A percentile compares a stretch with the other conserved stretches of the same genome.
Conservation (phyloP, 257 asterid genomes). For the Salvia rosmarinus region DNA sequence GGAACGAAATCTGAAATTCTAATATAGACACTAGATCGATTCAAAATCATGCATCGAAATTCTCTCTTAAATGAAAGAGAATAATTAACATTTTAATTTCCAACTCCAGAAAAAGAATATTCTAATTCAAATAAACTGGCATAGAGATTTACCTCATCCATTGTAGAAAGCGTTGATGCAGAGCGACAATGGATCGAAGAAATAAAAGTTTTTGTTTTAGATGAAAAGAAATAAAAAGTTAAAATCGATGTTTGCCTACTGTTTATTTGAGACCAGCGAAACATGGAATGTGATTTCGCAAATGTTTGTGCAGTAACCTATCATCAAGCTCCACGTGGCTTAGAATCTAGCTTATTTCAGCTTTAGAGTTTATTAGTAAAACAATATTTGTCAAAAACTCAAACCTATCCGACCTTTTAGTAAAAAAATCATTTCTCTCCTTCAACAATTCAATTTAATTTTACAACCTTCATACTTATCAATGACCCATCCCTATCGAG, state of each 20-base stretch:
- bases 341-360: too few relatives aligned
- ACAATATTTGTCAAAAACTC: too few relatives aligned
- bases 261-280: constrained; percentile 13
- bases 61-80: not conserved
- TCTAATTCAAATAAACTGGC: not conserved
- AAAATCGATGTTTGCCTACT: constrained; percentile 7
- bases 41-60: not conserved
- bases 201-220: not conserved
- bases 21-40: not conserved
- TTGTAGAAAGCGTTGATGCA: constrained; percentile 36
- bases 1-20: constrained; percentile 5
- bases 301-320: constrained; percentile 27
- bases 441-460: too few relatives aligned
- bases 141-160: constrained; percentile 51
- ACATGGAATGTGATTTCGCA: not conserved
- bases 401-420: too few relatives aligned
- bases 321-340: constrained; percentile 14
- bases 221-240: too few relatives aligned
- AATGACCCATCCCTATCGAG: too few relatives aligned
- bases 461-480: too few relatives aligned
- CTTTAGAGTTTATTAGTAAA: too few relatives aligned
- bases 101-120: not conserved
- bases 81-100: not conserved
- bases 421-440: too few relatives aligned
- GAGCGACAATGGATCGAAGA: constrained; percentile 20